Conservation (phyloP, 805 yeast species). For the Kodamaea sagamina region DNA sequence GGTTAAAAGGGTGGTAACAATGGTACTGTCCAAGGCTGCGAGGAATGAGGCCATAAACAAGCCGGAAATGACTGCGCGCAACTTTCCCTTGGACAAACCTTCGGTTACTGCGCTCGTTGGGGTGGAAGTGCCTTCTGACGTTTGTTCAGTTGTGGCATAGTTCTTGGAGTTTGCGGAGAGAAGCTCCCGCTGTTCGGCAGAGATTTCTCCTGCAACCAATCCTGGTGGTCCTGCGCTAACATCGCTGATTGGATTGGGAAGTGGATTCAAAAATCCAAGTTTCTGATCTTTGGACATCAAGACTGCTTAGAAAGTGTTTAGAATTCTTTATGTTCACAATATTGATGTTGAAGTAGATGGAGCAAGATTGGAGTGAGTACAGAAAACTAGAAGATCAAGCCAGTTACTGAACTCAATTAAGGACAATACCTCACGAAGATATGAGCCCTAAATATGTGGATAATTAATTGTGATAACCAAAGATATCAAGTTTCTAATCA, state of each 20-base stretch:
- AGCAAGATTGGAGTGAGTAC: too few relatives aligned
- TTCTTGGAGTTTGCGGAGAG: conserved; percentile 1
- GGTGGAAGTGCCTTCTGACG: conserved; percentile 15
- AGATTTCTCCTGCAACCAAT: conserved; percentile 36
- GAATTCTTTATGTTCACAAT: too few relatives aligned
- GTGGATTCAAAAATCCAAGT: conserved; percentile 5
- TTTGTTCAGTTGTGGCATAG: conserved; percentile 7
- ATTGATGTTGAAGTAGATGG: too few relatives aligned
- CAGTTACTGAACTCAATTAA: too few relatives aligned
- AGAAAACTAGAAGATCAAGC: too few relatives aligned
- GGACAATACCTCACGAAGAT: too few relatives aligned
- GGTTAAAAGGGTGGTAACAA: conserved; percentile 64
- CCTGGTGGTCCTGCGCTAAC: conserved; percentile 35
- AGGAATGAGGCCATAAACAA: conserved; percentile 49
- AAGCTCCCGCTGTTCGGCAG: conserved; percentile 32
- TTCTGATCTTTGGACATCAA: conserved; percentile 1
- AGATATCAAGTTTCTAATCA: too few relatives aligned
- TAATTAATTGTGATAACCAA: too few relatives aligned
- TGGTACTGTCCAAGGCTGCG: conserved; percentile 66
- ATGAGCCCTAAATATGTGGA: too few relatives aligned
- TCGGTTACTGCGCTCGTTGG: background rate
- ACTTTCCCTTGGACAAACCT: conserved; percentile 16
- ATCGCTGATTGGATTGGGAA: conserved; percentile 28
- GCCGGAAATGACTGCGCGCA: conserved; percentile 32
- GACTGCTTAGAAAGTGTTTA: too few relatives aligned